Evolutionary conservation across 768 basidiomycete species (phyloP).

Genomic region (Lactarius evosmus): DNA sequence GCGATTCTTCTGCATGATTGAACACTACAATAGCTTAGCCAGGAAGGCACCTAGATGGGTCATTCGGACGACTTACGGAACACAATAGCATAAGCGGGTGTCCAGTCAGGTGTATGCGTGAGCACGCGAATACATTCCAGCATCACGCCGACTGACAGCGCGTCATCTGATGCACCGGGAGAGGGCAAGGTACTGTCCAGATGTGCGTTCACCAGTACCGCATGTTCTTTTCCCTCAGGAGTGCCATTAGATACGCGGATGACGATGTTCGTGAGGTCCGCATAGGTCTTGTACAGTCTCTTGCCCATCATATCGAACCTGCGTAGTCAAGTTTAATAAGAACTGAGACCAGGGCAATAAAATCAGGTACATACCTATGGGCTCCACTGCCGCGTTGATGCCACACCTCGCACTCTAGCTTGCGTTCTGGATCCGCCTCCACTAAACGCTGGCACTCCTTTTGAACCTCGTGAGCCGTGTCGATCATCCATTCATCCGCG

Average conservation of each 20-base stretch:
- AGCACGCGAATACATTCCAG: constrained; percentile 83
- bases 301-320: constrained; percentile 93
- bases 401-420: constrained; percentile 90
- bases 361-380: constrained; percentile 60
- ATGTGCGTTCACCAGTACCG: constrained; percentile 85
- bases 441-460: constrained; percentile 55
- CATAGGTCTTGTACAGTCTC: constrained; percentile 82
- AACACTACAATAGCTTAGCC: constrained; percentile 56
- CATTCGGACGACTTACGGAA: constrained; percentile 57
- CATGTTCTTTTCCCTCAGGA: constrained; percentile 67
- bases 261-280: constrained; percentile 84
- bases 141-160: constrained; percentile 86
- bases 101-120: constrained; percentile 61
- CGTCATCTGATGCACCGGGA: constrained; percentile 89
- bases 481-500: constrained; percentile 79
- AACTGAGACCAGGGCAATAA: not conserved
- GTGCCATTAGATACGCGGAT: constrained; percentile 83
- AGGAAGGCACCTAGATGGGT: not conserved
- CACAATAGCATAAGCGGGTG: constrained; percentile 72
- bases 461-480: constrained; percentile 60
- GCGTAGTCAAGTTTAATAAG: not conserved
- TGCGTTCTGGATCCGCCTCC: constrained; percentile 38
- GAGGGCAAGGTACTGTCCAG: constrained; percentile 87
- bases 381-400: constrained; percentile 83
- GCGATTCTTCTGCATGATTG: constrained; percentile 91